Percentiles rank a stretch among this genome's conserved stretches.
Conservation (phyloP, 2,329 filamentous ascomycete species). For the Leptographium flavum region DNA sequence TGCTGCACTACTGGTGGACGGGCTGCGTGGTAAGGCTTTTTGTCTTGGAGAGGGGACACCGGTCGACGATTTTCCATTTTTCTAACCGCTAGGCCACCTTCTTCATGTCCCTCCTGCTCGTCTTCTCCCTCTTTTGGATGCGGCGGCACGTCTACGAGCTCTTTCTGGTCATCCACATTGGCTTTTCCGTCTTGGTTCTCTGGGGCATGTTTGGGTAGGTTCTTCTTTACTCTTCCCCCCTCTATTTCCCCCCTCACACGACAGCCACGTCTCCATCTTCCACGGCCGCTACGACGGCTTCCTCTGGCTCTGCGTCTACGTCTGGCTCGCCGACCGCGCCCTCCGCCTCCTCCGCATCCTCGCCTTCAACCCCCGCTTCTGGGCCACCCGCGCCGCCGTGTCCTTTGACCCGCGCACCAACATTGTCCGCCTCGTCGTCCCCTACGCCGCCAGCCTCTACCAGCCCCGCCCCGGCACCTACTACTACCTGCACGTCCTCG, state of each 20-base stretch:
- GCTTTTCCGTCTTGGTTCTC: conserved; percentile 24
- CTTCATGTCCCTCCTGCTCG: conserved; percentile 29
- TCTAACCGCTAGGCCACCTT: conserved; percentile 20
- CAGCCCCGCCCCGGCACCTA: conserved; percentile 24
- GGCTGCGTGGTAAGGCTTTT: conserved; percentile 7
- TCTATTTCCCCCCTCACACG: neutral
- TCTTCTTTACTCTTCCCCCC: neutral
- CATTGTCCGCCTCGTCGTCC: conserved; percentile 26
- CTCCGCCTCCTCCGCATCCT: conserved; percentile 26
- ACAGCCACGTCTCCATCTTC: conserved; percentile 25
- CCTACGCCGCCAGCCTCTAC: conserved; percentile 16
- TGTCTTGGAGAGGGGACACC: neutral
- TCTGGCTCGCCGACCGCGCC: conserved; percentile 10
- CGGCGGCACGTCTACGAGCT: conserved; percentile 37
- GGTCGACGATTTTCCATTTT: neutral
- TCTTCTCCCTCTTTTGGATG: conserved; percentile 35
- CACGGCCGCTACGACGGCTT: conserved; percentile 25
- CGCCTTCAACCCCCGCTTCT: conserved; percentile 20
- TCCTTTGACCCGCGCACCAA: conserved; percentile 24
- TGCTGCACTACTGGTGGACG: conserved; percentile 6
- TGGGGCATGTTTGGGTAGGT: conserved; percentile 16
- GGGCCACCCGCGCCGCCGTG: conserved; percentile 15
- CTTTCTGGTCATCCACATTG: conserved; percentile 29
- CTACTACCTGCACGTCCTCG: conserved; percentile 29
- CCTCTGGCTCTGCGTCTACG: conserved; percentile 2